phyloP scores from a whole-genome alignment of 768 basidiomycete species.

The Kwoniella sp. region DNA sequence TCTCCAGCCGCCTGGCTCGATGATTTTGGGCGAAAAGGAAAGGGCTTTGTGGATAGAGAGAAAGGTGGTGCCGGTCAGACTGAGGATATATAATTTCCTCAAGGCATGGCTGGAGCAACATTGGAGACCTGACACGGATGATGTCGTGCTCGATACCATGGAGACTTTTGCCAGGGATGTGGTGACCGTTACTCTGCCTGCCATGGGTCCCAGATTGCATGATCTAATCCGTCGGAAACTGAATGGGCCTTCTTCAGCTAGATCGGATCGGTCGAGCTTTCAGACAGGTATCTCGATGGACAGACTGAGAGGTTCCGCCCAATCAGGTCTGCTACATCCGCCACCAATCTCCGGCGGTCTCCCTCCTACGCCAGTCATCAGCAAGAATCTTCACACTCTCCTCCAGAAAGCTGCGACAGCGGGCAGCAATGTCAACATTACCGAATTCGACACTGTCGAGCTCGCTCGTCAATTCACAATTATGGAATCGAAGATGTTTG shows the following conservation, averaged over 20 bases:
- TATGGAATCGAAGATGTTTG: slow-evolving; percentile 87
- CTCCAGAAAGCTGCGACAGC: slow-evolving; percentile 65
- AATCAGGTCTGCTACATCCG: slow-evolving; percentile 19
- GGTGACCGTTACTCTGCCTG: slow-evolving; percentile 50
- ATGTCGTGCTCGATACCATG: slow-evolving; percentile 60
- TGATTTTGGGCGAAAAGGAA: slow-evolving; percentile 59
- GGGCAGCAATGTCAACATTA: slow-evolving; percentile 63
- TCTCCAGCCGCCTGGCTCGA: slow-evolving; percentile 62
- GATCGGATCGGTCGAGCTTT: slow-evolving; percentile 14
- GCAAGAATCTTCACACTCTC: slow-evolving; percentile 69
- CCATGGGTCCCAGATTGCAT: slow-evolving; percentile 52
- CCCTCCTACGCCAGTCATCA: slow-evolving; percentile 83
- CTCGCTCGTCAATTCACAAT: slow-evolving; percentile 90
- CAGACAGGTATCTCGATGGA: slow-evolving; percentile 15
- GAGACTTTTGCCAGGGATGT: slow-evolving; percentile 50
- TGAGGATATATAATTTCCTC: slow-evolving; percentile 88
- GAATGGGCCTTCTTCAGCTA: slow-evolving; percentile 22
- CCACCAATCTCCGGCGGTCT: slow-evolving; percentile 57
- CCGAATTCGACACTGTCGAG: slow-evolving; percentile 92
- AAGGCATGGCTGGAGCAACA: slow-evolving; percentile 91
- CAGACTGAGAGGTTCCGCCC: slow-evolving; percentile 6
- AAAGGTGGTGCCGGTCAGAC: slow-evolving; percentile 85
- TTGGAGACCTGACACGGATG: slow-evolving; percentile 79
- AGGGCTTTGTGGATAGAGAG: slow-evolving; percentile 74
- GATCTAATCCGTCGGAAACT: slow-evolving; percentile 45